Conservation (phyloP, 2,329 filamentous ascomycete species). For the Talaromyces rugulosus region DNA sequence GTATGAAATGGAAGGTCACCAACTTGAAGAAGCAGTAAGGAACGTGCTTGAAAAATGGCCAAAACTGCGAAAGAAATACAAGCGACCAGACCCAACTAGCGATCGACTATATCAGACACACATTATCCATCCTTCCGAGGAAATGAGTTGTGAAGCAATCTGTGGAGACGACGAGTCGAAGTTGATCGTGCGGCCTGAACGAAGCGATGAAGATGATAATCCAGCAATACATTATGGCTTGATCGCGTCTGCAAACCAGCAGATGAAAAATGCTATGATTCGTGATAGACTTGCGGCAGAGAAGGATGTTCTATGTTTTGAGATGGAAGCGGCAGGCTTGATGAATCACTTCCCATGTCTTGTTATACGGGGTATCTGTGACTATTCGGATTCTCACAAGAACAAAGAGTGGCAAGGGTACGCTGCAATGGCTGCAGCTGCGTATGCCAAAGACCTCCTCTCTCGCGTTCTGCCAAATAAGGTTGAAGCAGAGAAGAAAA, state of each 20-base stretch:
- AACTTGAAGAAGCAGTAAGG: constrained; percentile 10
- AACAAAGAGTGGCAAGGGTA: too few relatives aligned
- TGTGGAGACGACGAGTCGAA: constrained; percentile 12
- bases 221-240: constrained; percentile 11
- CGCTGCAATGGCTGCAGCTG: constrained; percentile 26
- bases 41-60: constrained; percentile 7
- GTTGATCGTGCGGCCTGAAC: constrained; percentile 3
- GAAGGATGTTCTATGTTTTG: constrained; percentile 20
- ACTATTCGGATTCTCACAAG: too few relatives aligned
- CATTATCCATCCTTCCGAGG: constrained; percentile 11
- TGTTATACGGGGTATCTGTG: too few relatives aligned
- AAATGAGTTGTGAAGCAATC: background rate
- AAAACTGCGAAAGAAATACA: constrained; percentile 9
- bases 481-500: background rate
- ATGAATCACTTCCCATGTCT: too few relatives aligned
- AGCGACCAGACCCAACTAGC: constrained; percentile 9
- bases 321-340: constrained; percentile 15
- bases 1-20: constrained; percentile 13
- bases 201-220: constrained; percentile 1
- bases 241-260: constrained; percentile 14
- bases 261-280: constrained; percentile 12
- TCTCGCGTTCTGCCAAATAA: background rate
- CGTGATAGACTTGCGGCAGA: constrained; percentile 3
- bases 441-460: constrained; percentile 19
- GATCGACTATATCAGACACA: constrained; percentile 13